Evolutionary conservation across 2,329 filamentous ascomycete species (phyloP), one percentile per base, ranked within the genome.

Genomic region (Chaetothyriales sp.): DNA sequence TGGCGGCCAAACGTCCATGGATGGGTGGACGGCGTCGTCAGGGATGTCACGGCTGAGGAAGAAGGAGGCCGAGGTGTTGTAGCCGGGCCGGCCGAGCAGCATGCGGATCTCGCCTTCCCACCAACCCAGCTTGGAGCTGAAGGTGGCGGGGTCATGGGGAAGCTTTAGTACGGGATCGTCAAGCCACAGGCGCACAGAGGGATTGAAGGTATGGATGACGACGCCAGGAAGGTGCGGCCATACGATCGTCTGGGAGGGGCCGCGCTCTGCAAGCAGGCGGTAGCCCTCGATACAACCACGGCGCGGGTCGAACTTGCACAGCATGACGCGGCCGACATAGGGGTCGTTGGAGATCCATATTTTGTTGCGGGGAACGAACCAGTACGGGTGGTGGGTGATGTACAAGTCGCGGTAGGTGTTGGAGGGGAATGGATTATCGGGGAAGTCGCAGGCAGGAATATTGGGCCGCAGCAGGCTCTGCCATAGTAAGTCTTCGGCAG

Each of bases 271-370:
- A 3, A 89, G 70, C 15, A 95, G 69, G 15, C 82, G 77, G 63
- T 89, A 87, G 2, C 79, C 87, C 66, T 92, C 85, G 51, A 95
- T 94, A 59, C 80, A 81, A 15, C 82, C 84, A 44, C 78, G 73
- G 3, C 77, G 69, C 45, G 80, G 76, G 62, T 95, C 80, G 61
- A 88, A 95, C 10, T 84, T 80, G n/a, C 77, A 75, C 42, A 95
- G 62, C 22, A 94, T 74, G 43, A 95, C 66, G 62, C 83, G 84
- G 0, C 89, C 89, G 1, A 77, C 81, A 46, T 86, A 74, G 26
- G 81, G 76, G 1, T 73, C 75, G 65, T 95, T 86, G 53, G 80
- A 78, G 62, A 95, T 90, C 89, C 89, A 95, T 56, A 95, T 72
- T 65, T 85, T 89, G 63, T 85, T 73, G 48, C 77, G 79, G 0